These are phyloP conservation scores for Clonostachys sp. DNA, from an alignment of 2,329 filamentous ascomycete genomes.

Conservation along the genomic window DNA sequence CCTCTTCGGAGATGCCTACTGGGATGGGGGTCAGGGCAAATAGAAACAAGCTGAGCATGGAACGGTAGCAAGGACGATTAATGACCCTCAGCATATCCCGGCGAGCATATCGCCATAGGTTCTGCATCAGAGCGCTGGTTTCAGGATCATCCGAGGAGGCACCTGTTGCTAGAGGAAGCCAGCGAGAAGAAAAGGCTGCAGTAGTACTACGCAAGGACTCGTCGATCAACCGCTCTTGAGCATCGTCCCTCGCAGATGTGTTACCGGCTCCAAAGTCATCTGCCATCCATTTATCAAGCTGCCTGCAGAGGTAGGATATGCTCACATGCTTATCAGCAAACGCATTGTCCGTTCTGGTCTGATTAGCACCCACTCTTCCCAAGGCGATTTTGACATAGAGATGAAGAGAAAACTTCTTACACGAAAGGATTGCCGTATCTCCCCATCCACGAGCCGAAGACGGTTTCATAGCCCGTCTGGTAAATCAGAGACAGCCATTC, in stretches of 20 bases:
- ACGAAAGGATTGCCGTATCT: slow-evolving; percentile 33
- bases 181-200: slow-evolving; percentile 18
- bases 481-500: slow-evolving; percentile 22
- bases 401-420: slow-evolving; percentile 13
- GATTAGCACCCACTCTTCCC: slow-evolving; percentile 1
- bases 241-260: slow-evolving; percentile 4
- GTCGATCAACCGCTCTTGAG: slow-evolving; percentile 13
- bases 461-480: slow-evolving; percentile 25
- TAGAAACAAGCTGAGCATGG: slow-evolving; percentile 30
- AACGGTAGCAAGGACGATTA: slow-evolving; percentile 32
- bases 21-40: slow-evolving; percentile 34
- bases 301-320: slow-evolving; percentile 17
- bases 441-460: slow-evolving; percentile 36
- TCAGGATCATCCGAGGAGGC: slow-evolving; percentile 1
- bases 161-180: slow-evolving; percentile 15
- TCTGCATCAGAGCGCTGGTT: slow-evolving; percentile 10
- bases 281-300: slow-evolving; percentile 27
- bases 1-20: slow-evolving; percentile 28
- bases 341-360: slow-evolving; percentile 8
- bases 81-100: slow-evolving; percentile 31
- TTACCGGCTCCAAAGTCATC: slow-evolving; percentile 6
- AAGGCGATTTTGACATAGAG: no score
- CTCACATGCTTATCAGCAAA: slow-evolving; percentile 20
- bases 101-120: slow-evolving; percentile 26
- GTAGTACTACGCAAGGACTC: slow-evolving; percentile 17